A percentile compares a stretch with the other conserved stretches of the same genome.
Evolutionary conservation across 129 eudicot genomes (phyloP).

Genomic region (Ambrosia artemisiifolia): DNA sequence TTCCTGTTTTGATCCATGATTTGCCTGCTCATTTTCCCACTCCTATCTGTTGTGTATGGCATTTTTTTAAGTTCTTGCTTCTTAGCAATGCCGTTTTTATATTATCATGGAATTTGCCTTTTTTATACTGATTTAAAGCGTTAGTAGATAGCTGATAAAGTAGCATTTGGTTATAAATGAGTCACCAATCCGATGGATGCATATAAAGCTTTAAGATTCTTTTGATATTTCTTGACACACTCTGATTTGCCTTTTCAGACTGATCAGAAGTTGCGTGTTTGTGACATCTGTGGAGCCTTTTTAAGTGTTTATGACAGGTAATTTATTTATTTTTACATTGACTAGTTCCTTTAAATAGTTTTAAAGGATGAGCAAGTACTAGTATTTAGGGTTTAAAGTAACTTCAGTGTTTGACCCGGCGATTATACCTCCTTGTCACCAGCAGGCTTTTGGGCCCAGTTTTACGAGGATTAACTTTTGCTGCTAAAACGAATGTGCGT

Average conservation of each 20-base stretch:
- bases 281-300: slow-evolving; percentile 98
- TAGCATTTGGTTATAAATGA: background rate
- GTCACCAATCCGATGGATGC: background rate
- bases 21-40: background rate
- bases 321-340: background rate
- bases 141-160: background rate
- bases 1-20: background rate
- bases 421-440: slow-evolving; percentile 97
- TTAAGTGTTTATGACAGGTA: slow-evolving; percentile 98
- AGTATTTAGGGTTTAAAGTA: slow-evolving; percentile 60
- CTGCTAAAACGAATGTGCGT: slow-evolving; percentile 99
- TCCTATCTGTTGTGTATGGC: background rate
- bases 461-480: slow-evolving; percentile 98
- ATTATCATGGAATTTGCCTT: background rate
- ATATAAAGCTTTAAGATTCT: background rate
- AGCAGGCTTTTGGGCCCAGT: slow-evolving; percentile 99
- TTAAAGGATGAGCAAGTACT: slow-evolving; percentile 31
- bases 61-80: background rate
- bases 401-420: slow-evolving; percentile 89
- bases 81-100: background rate
- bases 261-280: slow-evolving; percentile 98
- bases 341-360: slow-evolving; percentile 2
- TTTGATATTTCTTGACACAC: background rate
- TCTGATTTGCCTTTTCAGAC: slow-evolving; percentile 46
- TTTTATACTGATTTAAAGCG: background rate